These are phyloP conservation scores for Thecaphora thlaspeos DNA, from an alignment of 1,284 basidiomycete species.

Conservation along the genomic window DNA sequence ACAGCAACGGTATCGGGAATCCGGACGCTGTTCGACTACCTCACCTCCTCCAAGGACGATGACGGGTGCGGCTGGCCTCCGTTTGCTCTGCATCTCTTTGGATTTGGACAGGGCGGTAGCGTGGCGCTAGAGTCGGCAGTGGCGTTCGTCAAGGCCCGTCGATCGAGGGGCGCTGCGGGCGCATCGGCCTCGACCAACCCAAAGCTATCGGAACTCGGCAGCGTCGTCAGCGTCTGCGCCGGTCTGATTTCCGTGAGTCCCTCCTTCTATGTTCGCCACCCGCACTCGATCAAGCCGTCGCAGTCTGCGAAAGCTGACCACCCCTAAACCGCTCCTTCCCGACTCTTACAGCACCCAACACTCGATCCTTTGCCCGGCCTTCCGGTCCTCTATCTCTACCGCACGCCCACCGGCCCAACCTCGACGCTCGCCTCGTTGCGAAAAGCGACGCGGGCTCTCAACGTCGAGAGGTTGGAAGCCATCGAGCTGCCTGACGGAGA, in stretches of 20 bases:
- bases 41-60: conserved; percentile 60
- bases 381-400: conserved; percentile 25
- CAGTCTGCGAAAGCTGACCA: too few species aligned
- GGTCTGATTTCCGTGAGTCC: conserved; percentile 16
- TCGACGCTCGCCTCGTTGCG: conserved; percentile 5
- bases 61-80: conserved; percentile 67
- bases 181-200: neutral
- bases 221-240: conserved; percentile 31
- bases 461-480: conserved; percentile 1
- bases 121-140: conserved; percentile 71
- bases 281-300: too few species aligned
- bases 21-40: conserved; percentile 64
- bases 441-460: conserved; percentile 7
- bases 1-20: conserved; percentile 67
- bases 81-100: conserved; percentile 75
- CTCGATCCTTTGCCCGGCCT: conserved; percentile 1
- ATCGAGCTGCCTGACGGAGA: neutral
- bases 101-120: conserved; percentile 84
- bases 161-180: conserved; percentile 44
- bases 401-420: neutral
- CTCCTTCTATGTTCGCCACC: conserved; percentile 10
- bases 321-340: too few species aligned
- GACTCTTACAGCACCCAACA: conserved; percentile 13
- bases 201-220: conserved; percentile 6
- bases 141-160: conserved; percentile 61